A percentile compares a stretch with the other conserved stretches of the same genome.
These are phyloP conservation scores for Penicillium sp. DNA, from an alignment of 2,329 filamentous ascomycete genomes.

Conservation along the genomic window DNA sequence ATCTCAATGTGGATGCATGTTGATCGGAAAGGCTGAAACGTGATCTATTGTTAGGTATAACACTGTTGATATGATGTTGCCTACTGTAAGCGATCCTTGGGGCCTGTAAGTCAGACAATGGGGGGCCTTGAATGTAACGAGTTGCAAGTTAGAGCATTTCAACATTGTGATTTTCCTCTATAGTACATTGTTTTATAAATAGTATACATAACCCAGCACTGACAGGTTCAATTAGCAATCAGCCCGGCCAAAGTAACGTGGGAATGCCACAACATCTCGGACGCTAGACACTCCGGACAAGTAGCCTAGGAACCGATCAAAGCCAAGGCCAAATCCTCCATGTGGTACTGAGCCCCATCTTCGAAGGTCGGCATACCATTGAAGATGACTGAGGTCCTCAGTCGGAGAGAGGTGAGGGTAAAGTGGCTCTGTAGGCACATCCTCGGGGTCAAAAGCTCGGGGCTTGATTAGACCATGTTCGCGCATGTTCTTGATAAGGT, in stretches of 20 bases:
- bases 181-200: constrained; percentile 14
- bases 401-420: constrained; percentile 40
- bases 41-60: neutral
- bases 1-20: neutral
- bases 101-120: neutral
- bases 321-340: constrained; percentile 86
- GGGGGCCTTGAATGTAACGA: neutral
- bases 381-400: constrained; percentile 55
- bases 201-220: constrained; percentile 16
- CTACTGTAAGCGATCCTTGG: neutral
- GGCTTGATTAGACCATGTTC: constrained; percentile 60
- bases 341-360: constrained; percentile 90
- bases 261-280: constrained; percentile 83
- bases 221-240: constrained; percentile 42
- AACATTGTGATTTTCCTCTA: constrained; percentile 6
- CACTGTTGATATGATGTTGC: neutral
- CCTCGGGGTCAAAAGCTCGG: constrained; percentile 20
- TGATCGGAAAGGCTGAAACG: neutral
- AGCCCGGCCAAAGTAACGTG: constrained; percentile 62
- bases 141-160: neutral
- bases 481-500: constrained; percentile 70
- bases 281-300: constrained; percentile 78
- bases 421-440: constrained; percentile 12
- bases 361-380: constrained; percentile 87
- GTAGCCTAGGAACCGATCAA: constrained; percentile 83